phyloP scores from a whole-genome alignment of 345 rosid genomes.

The Citrus glauca region DNA sequence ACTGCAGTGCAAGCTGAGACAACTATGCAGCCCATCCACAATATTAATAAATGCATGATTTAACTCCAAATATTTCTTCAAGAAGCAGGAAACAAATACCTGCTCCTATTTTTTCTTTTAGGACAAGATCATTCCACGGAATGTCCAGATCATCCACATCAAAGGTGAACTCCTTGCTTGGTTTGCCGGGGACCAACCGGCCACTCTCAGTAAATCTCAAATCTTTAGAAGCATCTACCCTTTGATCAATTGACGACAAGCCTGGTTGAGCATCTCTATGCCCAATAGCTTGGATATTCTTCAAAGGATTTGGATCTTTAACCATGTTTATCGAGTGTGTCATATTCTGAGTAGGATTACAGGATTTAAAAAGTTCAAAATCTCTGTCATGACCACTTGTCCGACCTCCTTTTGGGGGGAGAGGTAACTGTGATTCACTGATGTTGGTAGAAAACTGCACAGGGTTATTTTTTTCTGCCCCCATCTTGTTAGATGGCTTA shows the following conservation, averaged over 20 bases:
- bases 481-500: conserved; percentile 42
- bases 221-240: conserved; percentile 31
- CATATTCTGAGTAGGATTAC: conserved; percentile 42
- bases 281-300: conserved; percentile 38
- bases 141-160: conserved; percentile 88
- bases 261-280: conserved; percentile 28
- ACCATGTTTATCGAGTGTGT: conserved; percentile 33
- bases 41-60: not conserved
- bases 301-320: conserved; percentile 39
- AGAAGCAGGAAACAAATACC: conserved; percentile 43
- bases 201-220: conserved; percentile 33
- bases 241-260: conserved; percentile 29
- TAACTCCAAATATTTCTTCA: not conserved
- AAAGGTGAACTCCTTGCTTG: conserved; percentile 52
- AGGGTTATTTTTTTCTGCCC: conserved; percentile 43
- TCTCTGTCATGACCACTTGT: conserved; percentile 40
- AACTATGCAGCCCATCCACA: not conserved
- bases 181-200: conserved; percentile 38
- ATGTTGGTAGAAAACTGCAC: conserved; percentile 37
- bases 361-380: conserved; percentile 23
- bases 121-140: conserved; percentile 84
- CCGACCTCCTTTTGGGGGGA: conserved; percentile 30
- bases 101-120: conserved; percentile 97
- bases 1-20: conserved; percentile 1
- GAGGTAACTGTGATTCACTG: conserved; percentile 41